Percentiles rank a stretch among this genome's conserved stretches.
phyloP scores from a whole-genome alignment of 2,329 filamentous ascomycete species.

The Aspergillus piperis region DNA sequence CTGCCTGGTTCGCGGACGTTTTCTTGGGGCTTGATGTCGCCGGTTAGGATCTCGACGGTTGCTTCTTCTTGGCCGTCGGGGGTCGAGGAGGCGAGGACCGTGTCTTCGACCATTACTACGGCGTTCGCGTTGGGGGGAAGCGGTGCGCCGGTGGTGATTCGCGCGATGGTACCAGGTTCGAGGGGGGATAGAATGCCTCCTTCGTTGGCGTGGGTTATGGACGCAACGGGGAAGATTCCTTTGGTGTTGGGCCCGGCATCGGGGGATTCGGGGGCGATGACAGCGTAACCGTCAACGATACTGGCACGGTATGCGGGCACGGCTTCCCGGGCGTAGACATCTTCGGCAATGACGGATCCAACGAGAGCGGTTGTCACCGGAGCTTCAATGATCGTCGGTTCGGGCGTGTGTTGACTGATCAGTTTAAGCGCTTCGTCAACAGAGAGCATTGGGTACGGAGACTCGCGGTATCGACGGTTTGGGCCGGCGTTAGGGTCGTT shows the following conservation, averaged over 20 bases:
- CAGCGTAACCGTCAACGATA: constrained; percentile 94
- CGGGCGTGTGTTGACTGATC: constrained; percentile 73
- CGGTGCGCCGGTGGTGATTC: constrained; percentile 93
- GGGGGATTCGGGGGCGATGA: constrained; percentile 59
- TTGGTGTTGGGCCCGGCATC: constrained; percentile 63
- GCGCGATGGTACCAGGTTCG: constrained; percentile 72
- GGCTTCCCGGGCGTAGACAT: constrained; percentile 75
- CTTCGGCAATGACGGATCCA: constrained; percentile 77
- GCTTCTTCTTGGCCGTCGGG: constrained; percentile 82
- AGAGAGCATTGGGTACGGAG: constrained; percentile 87
- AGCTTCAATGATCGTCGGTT: constrained; percentile 57
- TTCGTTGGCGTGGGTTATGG: constrained; percentile 81
- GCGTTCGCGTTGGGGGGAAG: constrained; percentile 84
- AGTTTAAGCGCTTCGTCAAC: constrained; percentile 76
- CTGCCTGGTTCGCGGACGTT: constrained; percentile 92
- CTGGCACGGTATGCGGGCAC: constrained; percentile 94
- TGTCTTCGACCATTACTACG: constrained; percentile 97
- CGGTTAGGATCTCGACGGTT: constrained; percentile 81
- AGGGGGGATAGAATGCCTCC: constrained; percentile 64
- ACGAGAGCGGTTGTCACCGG: constrained; percentile 68
- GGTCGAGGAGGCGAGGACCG: constrained; percentile 71
- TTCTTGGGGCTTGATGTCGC: constrained; percentile 72
- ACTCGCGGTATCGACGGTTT: constrained; percentile 74
- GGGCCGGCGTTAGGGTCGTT: constrained; percentile 63
- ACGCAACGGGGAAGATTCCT: constrained; percentile 81